Base-by-base conservation (phyloP, 768 basidiomycete genomes). In the Kwoniella sp. region DNA sequence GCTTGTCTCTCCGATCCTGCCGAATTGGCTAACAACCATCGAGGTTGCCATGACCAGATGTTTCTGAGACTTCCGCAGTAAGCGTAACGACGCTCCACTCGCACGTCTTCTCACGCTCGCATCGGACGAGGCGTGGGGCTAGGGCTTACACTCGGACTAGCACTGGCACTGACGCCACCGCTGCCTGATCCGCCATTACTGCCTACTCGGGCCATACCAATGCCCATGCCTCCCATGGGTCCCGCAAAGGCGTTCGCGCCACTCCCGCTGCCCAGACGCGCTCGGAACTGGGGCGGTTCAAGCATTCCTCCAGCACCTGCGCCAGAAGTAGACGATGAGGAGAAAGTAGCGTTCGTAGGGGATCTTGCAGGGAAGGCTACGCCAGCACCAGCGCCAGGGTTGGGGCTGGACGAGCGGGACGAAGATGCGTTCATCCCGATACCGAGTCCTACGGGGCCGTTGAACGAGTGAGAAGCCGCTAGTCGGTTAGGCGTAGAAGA, bases 221-320 rank as follows among this genome's bases (percentile, higher is more conserved):
- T 66, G 15, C 65, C 50, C 64, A 47, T 61, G n/a, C 60, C 57
- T 4, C 69, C 70, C 74, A 75, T 75, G 8, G 74, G 74, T 23
- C 74, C 74, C 17, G 70, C 55, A 65, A 75, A 75, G 2, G 74
- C 70, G 53, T 64, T 63, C 55, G 63, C 62, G 59, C 68, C 31
- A 50, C 28, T 20, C 25, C 50, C 52, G 13, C 61, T 58, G 38
- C 66, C 62, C n/a, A 68, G 41, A 8, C 61, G 28, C 20, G 55
- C 54, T 48, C 55, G 58, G 58, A 38, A 48, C 13, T 25, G 38
- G 26, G 41, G 41, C 22, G 23, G 61, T 58, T 45, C 41, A 9
- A 45, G 41, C 41, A 45, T 45, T 45, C 41, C 41, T 45, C 41
- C 41, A 9, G 41, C 41, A 45, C 41, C 17, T 20, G 41, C 41